phyloP scores from a whole-genome alignment of 2,329 filamentous ascomycete genomes.

The Leptodontidium sp. region DNA sequence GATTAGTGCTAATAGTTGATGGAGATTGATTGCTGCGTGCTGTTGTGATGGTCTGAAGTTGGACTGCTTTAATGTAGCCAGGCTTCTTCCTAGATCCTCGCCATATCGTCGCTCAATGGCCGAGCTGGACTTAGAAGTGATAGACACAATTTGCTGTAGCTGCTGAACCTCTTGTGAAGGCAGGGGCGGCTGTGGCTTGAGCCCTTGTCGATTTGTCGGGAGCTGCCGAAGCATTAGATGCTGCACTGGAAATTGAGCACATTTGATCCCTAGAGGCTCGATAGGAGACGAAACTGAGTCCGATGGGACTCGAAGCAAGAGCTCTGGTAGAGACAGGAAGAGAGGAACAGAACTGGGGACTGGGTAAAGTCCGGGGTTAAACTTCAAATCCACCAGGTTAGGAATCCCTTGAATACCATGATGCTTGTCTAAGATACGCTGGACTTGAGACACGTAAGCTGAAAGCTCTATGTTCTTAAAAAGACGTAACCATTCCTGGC shows the following conservation, averaged over 20 bases:
- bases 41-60: background rate
- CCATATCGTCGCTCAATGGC: constrained; percentile 51
- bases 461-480: constrained; percentile 58
- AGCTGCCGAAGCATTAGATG: background rate
- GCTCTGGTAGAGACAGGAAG: constrained; percentile 30
- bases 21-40: background rate
- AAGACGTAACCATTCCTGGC: constrained; percentile 57
- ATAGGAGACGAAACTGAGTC: background rate
- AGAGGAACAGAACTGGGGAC: background rate
- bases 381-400: background rate
- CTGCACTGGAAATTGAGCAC: background rate
- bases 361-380: background rate
- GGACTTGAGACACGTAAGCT: constrained; percentile 53
- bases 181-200: background rate
- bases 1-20: background rate
- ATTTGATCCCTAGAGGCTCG: background rate
- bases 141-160: constrained; percentile 45
- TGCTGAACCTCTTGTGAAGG: constrained; percentile 25
- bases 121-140: constrained; percentile 45
- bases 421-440: constrained; percentile 49
- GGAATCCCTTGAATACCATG: background rate
- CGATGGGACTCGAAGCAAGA: background rate
- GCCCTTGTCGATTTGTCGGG: background rate
- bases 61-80: constrained; percentile 43
- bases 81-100: constrained; percentile 48